Evolutionary conservation across 2,329 filamentous ascomycete genomes (phyloP), one percentile per base, ranked within the genome.

Genomic region (Alternaria sp.): DNA sequence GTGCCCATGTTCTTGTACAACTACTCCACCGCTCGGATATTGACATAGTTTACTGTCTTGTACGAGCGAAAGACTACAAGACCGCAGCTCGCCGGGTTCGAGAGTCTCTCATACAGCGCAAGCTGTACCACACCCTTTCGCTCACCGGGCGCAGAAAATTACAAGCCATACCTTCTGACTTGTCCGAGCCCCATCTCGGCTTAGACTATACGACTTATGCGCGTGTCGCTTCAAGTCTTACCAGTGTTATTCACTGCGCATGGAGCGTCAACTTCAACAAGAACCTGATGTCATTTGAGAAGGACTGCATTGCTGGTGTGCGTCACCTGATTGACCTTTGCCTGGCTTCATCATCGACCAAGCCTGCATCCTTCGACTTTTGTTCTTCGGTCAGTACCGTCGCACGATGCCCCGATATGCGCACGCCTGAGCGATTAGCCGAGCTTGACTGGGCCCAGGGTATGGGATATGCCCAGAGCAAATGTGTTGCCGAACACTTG

Each of bases 211-310:
- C 6, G 61, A 77, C 62, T 1, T 66, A 69, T 54, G 36, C 59
- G 0, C 19, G 49, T 1, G 45, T 76, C 8, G 46, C 60, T 3
- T 6, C 45, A 8, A 66, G 56, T 4, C 70, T 86, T 3, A 79
- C 80, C 0, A 76, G 72, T 21, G 79, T 86, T 10, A 83, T 87
- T 25, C 85, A 87, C 74, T 81, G 81, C 66, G 84, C 85, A 1
- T 87, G 86, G 86, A 77, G 83, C 2, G 86, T 87, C 49, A 87
- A 88, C 72, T 88, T 88, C 77, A 87, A 86, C 73, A 79, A 86
- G 65, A 77, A 77, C 3, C 76, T 88, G 2, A 74, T 77, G 0
- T 84, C 80, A 25, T 87, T 88, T 64, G 85, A 86, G 52, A 65
- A 65, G n/a, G 81, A 84, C 40, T 76, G 76, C 56, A 81, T 88